Conservation (phyloP, 2,329 filamentous ascomycete species). For the Samsoniella hepiali region DNA sequence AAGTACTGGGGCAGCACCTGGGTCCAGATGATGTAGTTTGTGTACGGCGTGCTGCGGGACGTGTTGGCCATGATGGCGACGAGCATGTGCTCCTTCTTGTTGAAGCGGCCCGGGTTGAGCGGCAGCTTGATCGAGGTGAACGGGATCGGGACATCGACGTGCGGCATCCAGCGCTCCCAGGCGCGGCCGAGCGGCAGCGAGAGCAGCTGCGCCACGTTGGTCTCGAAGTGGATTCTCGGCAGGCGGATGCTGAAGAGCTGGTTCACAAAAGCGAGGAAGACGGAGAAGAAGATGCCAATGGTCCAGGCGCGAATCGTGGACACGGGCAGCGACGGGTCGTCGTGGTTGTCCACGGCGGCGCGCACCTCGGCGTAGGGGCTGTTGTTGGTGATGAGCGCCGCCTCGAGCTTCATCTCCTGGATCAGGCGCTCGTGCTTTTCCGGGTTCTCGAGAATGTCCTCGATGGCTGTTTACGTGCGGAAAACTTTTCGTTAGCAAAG, state of each 20-base stretch:
- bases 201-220: slow-evolving; percentile 37
- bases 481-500: neutral
- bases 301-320: slow-evolving; percentile 38
- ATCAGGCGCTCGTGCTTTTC: slow-evolving; percentile 31
- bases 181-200: slow-evolving; percentile 36
- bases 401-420: slow-evolving; percentile 34
- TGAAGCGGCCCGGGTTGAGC: slow-evolving; percentile 48
- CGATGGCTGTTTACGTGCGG: slow-evolving; percentile 16
- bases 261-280: slow-evolving; percentile 33
- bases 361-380: slow-evolving; percentile 37
- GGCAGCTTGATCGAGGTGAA: slow-evolving; percentile 33
- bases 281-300: slow-evolving; percentile 34
- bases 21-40: slow-evolving; percentile 42
- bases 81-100: slow-evolving; percentile 50
- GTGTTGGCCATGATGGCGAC: slow-evolving; percentile 53
- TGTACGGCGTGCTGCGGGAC: slow-evolving; percentile 40
- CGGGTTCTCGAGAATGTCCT: slow-evolving; percentile 26
- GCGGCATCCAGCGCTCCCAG: slow-evolving; percentile 35
- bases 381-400: slow-evolving; percentile 32
- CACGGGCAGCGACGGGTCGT: slow-evolving; percentile 34
- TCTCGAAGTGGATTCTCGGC: slow-evolving; percentile 35
- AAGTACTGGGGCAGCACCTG: slow-evolving; percentile 43
- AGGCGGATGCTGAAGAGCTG: slow-evolving; percentile 38
- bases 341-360: slow-evolving; percentile 39
- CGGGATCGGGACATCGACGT: slow-evolving; percentile 23